Conservation (phyloP, 306 rosid genomes). For the Cucumis hystrix region DNA sequence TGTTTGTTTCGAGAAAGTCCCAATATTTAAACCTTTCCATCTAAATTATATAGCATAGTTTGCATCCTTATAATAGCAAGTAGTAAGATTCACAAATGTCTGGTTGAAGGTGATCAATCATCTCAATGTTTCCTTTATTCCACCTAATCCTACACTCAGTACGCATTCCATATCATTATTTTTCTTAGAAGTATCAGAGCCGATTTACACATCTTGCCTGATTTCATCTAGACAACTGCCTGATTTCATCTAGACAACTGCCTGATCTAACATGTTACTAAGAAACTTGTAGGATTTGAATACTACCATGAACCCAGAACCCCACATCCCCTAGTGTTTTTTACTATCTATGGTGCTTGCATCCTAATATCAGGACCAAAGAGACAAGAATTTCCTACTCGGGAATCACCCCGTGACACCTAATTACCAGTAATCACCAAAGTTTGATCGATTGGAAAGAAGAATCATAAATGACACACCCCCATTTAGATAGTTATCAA, state of each 20-base stretch:
- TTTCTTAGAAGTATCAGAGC: background rate
- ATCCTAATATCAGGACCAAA: background rate
- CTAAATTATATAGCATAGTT: too few relatives aligned
- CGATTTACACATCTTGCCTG: background rate
- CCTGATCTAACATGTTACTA: background rate
- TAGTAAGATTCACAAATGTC: background rate
- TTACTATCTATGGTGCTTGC: background rate
- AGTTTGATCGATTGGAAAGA: background rate
- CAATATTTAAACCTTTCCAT: background rate
- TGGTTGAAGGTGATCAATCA: background rate
- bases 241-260: background rate
- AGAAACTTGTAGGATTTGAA: background rate
- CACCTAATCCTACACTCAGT: background rate
- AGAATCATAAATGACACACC: background rate
- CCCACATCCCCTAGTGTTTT: background rate
- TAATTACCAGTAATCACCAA: background rate
- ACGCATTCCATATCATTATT: background rate
- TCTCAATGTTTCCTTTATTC: background rate
- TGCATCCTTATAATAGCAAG: background rate
- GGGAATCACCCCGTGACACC: too few relatives aligned
- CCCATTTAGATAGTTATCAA: background rate
- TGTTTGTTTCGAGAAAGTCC: background rate
- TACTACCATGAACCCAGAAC: background rate
- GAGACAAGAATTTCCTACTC: too few relatives aligned
- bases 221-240: background rate